Conservation (phyloP, 768 basidiomycete species). For the Leccinum arenicola region DNA sequence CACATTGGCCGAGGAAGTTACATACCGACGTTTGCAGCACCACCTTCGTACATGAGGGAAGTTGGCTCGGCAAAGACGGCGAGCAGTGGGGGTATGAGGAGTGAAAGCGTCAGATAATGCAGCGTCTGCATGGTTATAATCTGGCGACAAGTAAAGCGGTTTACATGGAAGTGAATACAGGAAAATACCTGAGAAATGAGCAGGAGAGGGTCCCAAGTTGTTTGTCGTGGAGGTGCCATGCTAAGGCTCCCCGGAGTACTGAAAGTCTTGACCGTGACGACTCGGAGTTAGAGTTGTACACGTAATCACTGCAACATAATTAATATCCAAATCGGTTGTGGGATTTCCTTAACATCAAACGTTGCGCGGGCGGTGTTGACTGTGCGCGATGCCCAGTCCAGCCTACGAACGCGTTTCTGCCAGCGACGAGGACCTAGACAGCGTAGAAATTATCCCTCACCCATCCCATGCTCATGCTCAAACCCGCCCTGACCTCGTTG, state of each 20-base stretch:
- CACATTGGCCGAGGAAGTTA: slow-evolving; percentile 4
- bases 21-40: slow-evolving; percentile 75
- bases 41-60: slow-evolving; percentile 72
- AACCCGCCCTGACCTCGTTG: slow-evolving; percentile 8
- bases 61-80: slow-evolving; percentile 68
- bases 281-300: not conserved
- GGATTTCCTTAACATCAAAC: not conserved
- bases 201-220: slow-evolving; percentile 87
- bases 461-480: not conserved
- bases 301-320: slow-evolving; percentile 19
- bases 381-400: slow-evolving; percentile 24
- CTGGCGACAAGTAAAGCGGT: slow-evolving; percentile 39
- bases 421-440: slow-evolving; percentile 25
- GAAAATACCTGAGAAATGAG: slow-evolving; percentile 76
- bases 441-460: slow-evolving; percentile 7
- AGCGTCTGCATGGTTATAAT: slow-evolving; percentile 91
- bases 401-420: slow-evolving; percentile 31
- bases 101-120: slow-evolving; percentile 86
- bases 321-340: not conserved
- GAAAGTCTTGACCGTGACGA: not conserved
- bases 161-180: not conserved
- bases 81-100: slow-evolving; percentile 81
- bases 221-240: slow-evolving; percentile 40
- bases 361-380: slow-evolving; percentile 2
- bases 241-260: not conserved